Base-by-base conservation (phyloP, 257 asterid species). In the Solanum pinnatisectum region DNA sequence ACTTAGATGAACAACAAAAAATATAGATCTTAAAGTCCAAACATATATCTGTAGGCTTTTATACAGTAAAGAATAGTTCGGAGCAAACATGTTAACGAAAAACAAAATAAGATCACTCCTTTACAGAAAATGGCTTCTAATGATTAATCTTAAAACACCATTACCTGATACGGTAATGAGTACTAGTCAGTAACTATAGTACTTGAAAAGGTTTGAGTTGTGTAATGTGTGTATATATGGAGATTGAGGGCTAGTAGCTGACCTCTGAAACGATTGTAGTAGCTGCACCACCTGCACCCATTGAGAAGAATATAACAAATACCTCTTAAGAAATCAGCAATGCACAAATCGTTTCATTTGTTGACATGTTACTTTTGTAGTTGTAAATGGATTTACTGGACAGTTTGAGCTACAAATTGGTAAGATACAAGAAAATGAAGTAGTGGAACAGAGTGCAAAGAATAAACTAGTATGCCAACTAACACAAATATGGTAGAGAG, bases 201-300 rank as follows among this genome's bases (percentile, higher is more conserved):
- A 74, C 32, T 35, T 16, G 32, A 74, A 35, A 72, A 72, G 27
- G 44, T 18, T 33, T 7, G 12, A 8, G 81, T 35, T 74, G 32
- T 37, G 52, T 22, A 74, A 36, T 73, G 20, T 74, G 18, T 74
- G 83, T 74, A 0, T 22, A 18, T 32, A 74, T 23, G 18, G 81
- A 72, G 83, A 11, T 68, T 27, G 59, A 33, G 73, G 25, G 40
- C 78, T 86, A 87, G 37, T 60, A 90, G 56, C 86, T 86, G 91
- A 95, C 98, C 96, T 96, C 98, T 1, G 96, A 93, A 94, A 94
- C 89, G 86, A 92, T 94, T 83, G 90, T 91, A 93, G 94, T 88
- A 27, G 95, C 93, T 84, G 93, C 94, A 67, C 95, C 95, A 70
- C 92, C 98, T 95, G 94, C 91, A 74, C 98, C 98, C 18, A 93